phyloP scores from a whole-genome alignment of 2,329 filamentous ascomycete genomes.

The Neopestalotiopsis rosae region DNA sequence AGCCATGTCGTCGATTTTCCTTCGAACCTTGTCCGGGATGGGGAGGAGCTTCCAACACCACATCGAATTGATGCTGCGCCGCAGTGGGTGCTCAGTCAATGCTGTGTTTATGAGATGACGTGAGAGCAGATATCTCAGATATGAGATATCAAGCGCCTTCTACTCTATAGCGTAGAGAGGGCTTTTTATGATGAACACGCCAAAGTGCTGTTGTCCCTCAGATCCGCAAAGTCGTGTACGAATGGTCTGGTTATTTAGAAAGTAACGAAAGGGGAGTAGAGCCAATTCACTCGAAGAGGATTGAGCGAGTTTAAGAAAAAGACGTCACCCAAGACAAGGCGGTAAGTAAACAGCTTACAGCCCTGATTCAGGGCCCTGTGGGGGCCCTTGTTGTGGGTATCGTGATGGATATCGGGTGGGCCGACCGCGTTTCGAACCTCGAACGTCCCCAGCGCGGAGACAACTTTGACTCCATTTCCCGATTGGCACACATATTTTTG shows the following conservation, averaged over 20 bases:
- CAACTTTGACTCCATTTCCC: neutral
- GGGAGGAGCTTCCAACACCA: neutral
- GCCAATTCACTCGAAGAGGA: neutral
- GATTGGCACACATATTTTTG: neutral
- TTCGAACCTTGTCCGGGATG: neutral
- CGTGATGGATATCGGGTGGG: slow-evolving; percentile 2
- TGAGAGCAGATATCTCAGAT: neutral
- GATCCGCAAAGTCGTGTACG: neutral
- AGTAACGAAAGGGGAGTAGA: neutral
- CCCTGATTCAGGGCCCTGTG: neutral
- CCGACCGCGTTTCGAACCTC: neutral
- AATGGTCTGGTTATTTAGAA: neutral
- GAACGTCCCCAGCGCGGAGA: neutral
- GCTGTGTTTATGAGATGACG: neutral
- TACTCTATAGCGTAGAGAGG: neutral
- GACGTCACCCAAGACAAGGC: neutral
- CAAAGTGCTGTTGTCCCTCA: neutral
- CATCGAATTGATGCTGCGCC: neutral
- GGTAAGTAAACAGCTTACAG: slow-evolving; percentile 3
- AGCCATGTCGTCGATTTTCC: neutral
- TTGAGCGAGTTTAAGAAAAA: neutral
- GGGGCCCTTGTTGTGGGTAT: neutral
- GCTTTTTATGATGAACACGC: neutral
- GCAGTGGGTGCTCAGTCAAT: no score
- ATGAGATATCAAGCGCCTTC: neutral